Base-by-base conservation (phyloP, 2,329 filamentous ascomycete species). In the Tolypocladium tundrense region DNA sequence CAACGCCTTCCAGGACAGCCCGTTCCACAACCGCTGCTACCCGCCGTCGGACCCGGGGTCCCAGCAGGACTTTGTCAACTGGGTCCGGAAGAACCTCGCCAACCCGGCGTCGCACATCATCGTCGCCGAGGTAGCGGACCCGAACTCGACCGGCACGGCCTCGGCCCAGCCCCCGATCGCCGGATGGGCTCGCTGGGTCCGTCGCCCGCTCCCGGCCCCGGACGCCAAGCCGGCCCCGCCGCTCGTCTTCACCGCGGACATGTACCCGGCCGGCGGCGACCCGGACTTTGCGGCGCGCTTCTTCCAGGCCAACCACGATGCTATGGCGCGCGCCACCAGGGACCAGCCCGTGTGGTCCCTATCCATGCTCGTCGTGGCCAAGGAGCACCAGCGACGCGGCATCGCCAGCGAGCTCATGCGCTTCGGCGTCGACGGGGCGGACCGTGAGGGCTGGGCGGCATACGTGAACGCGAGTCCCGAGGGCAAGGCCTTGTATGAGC, bases 261-360 rank as follows among this genome's bases (percentile, higher is more conserved):
- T 66, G 16, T 70, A 65, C 52, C 65, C 67, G 8, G 56, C 62
- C 11, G 54, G 57, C 4, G 65, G 66, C 14, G 63, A 70, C 31
- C 70, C 65, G 52, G 63, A 63, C 35, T 63, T 75, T 13, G 76
- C 73, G 0, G 65, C 68, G 11, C 54, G 65, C 8, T 80, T 80
- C 67, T 79, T 79, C 55, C 68, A 69, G 56, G 61, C 60, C 6
- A 70, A 69, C 27, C 58, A 58, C 43, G 63, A 67, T 40, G 66
- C 61, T 2, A 60, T 61, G 21, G 48, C 41, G 8, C 58, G 64
- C 13, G 52, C 70, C 43, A 66, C 73, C 59, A 64, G 60, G 9
- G 63, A 60, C 3, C 63, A 62, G 0, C 60, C 58, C 7, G 62
- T 65, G 53, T 73, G 74, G 68, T 73, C 70, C 55, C 58, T 76